phyloP scores from a whole-genome alignment of 352 stramenopile genomes.

The Plasmopara viticola region DNA sequence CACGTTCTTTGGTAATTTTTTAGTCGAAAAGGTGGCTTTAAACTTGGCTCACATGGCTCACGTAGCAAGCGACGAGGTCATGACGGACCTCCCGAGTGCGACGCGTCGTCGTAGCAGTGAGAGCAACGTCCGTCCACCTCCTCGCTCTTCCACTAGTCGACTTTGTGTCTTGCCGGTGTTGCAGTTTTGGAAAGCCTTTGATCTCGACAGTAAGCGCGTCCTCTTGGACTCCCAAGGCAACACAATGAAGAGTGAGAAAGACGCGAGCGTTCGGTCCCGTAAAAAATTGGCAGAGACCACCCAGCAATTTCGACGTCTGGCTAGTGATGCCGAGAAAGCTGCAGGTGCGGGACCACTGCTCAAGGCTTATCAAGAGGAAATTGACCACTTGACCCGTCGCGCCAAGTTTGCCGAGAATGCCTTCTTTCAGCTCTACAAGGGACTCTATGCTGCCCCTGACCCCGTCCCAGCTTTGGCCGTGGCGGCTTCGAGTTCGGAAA shows the following conservation, averaged over 20 bases:
- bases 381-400: slow-evolving; percentile 87
- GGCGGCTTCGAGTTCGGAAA: slow-evolving; percentile 30
- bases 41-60: slow-evolving; percentile 16
- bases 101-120: slow-evolving; percentile 16
- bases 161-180: slow-evolving; percentile 46
- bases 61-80: slow-evolving; percentile 22
- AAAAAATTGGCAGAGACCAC: slow-evolving; percentile 84
- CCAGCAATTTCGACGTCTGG: slow-evolving; percentile 72
- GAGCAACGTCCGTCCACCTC: slow-evolving; percentile 5
- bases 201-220: slow-evolving; percentile 83
- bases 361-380: slow-evolving; percentile 90
- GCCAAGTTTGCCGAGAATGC: slow-evolving; percentile 89
- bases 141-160: slow-evolving; percentile 16
- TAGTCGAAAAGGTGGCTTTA: not conserved
- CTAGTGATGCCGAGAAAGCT: slow-evolving; percentile 63
- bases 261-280: slow-evolving; percentile 63
- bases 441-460: slow-evolving; percentile 80
- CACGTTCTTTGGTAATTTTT: too few relatives aligned
- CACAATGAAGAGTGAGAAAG: slow-evolving; percentile 82
- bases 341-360: slow-evolving; percentile 48
- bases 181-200: slow-evolving; percentile 83
- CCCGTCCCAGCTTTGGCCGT: slow-evolving; percentile 67
- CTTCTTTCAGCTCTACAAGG: slow-evolving; percentile 86
- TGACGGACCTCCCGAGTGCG: slow-evolving; percentile 17
- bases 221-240: slow-evolving; percentile 67